Base-by-base conservation (phyloP, 148 eudicot species). In the Dianthus caryophyllus region DNA sequence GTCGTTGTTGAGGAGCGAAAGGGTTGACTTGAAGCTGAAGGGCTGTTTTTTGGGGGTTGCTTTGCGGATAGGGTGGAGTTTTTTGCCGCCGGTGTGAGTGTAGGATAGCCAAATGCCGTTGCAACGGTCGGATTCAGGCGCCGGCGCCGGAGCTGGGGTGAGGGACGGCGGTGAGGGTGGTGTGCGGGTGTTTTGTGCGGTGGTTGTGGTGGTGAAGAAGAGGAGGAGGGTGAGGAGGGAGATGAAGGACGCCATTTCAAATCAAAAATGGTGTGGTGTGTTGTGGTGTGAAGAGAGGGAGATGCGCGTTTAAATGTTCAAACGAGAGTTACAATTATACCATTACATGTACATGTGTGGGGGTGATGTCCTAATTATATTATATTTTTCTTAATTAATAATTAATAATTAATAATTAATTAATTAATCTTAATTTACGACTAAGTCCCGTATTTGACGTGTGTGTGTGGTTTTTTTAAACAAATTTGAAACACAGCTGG, bases 21-120 rank as follows among this genome's bases (percentile, higher is more conserved):
- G 67, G 0, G 73, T 27, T 0, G 96, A 87, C 22, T 85, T 75
- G 72, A 90, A 90, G 27, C 78, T 53, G 78, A 80, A 90, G 1
- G 90, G 76, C 26, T 89, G 96, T 0, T 68, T 53, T n/a, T n/a
- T n/a, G n/a, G n/a, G n/a, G 1, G 78, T 75, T 72, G 26, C 75
- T 71, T 75, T 18, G 62, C 3, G 11, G 68, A 5, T 16, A 1
- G 66, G 66, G 50, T 63, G 66, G 66, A 76, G 63, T 18, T 53
- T 71, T 20, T 67, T 72, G 36, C 76, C 75, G 15, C 63, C 27
- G 6, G 0, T 56, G 24, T 24, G 71, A 1, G 17, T 25, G 76
- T 76, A 76, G 13, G 67, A 26, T 16, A 76, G 39, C 72, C 69
- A 76, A 11, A 76, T 76, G 2, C 79, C 79, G 30, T 76, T 76